These are phyloP conservation scores for Alloascoidea africana DNA, from an alignment of 805 yeast genomes.

Conservation along the genomic window DNA sequence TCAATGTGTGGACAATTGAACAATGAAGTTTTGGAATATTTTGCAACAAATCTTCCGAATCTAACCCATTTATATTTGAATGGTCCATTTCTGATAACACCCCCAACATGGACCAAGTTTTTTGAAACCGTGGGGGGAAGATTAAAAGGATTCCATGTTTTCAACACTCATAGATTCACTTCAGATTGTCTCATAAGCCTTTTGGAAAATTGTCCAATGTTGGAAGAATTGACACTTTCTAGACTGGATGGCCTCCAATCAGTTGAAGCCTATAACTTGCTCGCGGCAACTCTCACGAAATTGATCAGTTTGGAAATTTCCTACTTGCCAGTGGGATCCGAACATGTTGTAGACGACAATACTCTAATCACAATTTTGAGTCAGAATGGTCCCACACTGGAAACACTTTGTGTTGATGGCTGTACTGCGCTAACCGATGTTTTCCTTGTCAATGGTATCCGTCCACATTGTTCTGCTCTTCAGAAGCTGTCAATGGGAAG, in stretches of 20 bases:
- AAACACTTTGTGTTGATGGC: constrained; percentile 49
- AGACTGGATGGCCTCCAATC: constrained; percentile 60
- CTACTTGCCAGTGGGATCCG: constrained; percentile 34
- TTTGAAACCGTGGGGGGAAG: constrained; percentile 42
- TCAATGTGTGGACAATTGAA: constrained; percentile 91
- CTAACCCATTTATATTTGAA: constrained; percentile 50
- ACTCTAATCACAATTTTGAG: constrained; percentile 26
- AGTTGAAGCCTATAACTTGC: constrained; percentile 37
- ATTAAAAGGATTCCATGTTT: constrained; percentile 43
- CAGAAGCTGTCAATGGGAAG: constrained; percentile 41
- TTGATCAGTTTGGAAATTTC: constrained; percentile 49
- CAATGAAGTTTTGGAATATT: constrained; percentile 56
- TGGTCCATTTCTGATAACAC: constrained; percentile 81
- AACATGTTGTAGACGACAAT: constrained; percentile 16
- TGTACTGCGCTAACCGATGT: constrained; percentile 60
- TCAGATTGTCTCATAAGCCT: constrained; percentile 48
- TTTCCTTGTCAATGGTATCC: constrained; percentile 33
- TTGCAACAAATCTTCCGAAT: constrained; percentile 37
- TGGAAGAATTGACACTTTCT: constrained; percentile 45
- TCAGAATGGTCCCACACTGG: constrained; percentile 45
- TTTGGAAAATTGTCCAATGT: constrained; percentile 36
- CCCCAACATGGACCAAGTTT: constrained; percentile 61
- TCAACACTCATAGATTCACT: constrained; percentile 74
- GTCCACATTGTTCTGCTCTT: constrained; percentile 40
- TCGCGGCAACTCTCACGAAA: constrained; percentile 46